phyloP scores from a whole-genome alignment of 805 yeast genomes.

The Cyberlindnera lachancei region DNA sequence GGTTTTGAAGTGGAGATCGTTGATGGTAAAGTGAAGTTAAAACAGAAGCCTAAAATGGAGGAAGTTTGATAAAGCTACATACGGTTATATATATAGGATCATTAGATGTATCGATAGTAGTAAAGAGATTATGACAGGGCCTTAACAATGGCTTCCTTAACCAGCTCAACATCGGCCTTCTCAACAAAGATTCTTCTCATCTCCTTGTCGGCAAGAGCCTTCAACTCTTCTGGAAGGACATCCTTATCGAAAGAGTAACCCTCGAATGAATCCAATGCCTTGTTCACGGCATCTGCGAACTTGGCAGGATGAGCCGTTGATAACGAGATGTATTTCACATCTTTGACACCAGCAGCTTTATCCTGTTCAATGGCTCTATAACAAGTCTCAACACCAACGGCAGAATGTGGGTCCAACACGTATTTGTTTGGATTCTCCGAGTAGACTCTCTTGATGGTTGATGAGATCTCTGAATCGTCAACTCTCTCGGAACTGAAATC shows the following conservation, averaged over 20 bases:
- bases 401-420: slow-evolving; percentile 92
- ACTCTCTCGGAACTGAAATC: slow-evolving; percentile 79
- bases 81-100: not conserved
- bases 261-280: slow-evolving; percentile 55
- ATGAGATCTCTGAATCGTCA: slow-evolving; percentile 67
- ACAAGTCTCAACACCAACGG: slow-evolving; percentile 86
- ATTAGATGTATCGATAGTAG: not conserved
- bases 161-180: slow-evolving; percentile 62
- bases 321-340: slow-evolving; percentile 57
- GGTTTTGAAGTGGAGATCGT: slow-evolving; percentile 72
- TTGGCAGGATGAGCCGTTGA: slow-evolving; percentile 99
- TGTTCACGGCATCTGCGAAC: slow-evolving; percentile 91
- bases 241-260: slow-evolving; percentile 82
- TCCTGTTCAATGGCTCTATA: slow-evolving; percentile 49
- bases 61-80: too few species aligned
- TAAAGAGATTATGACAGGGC: slow-evolving; percentile 35
- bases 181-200: slow-evolving; percentile 70
- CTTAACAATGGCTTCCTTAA: slow-evolving; percentile 69
- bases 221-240: slow-evolving; percentile 85
- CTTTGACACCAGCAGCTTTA: slow-evolving; percentile 28
- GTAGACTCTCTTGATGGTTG: slow-evolving; percentile 69
- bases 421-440: slow-evolving; percentile 51
- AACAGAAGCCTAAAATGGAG: slow-evolving; percentile 22
- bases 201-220: slow-evolving; percentile 58
- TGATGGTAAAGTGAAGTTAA: slow-evolving; percentile 62